Base-by-base conservation (phyloP, 2,329 filamentous ascomycete genomes). In the Alternaria brassicae region DNA sequence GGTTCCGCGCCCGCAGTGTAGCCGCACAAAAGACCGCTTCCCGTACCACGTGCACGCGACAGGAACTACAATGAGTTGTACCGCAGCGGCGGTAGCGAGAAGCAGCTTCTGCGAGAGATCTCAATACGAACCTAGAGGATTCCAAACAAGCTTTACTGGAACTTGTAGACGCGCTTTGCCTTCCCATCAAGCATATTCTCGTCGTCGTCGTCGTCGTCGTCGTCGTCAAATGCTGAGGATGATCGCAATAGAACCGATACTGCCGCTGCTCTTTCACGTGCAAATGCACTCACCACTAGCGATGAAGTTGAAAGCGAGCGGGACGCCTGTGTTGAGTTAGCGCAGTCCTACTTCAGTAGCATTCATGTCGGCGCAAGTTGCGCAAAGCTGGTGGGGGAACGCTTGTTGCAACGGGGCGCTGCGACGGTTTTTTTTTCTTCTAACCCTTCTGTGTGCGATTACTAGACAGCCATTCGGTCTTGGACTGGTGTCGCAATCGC, bases 1-100 rank as follows among this genome's bases (percentile, higher is more conserved):
- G 62, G 88, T 81, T 92, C 84, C 71, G 91, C 91, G 89, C 91
- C 91, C 91, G 91, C 91, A 93, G 91, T 93, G 90, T 92, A 84
- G 82, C 82, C 81, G 80, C 80, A 75, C 80, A 79, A 72, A 66
- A 58, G 63, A 55, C 65, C 58, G 40, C 62, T 53, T 21, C 66
- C 60, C 60, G 53, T 52, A 39, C 39, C 44, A 48, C 61, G 34
- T 37, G 37, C 36, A 44, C 25, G 44, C 28, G 13, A 34, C 25
- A 30, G 27, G 13, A 55, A 40, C 39, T 19, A 21, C 7, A 39
- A 15, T 10, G 51, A 36, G 44, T 39, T 37, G 6, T 47, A 34
- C 17, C 19, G 42, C 44, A 50, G 55, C 30, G 23, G 56, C 53
- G 47, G 50, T 50, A 32, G 66, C 48, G 67, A 6, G 13, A 36